Percentiles rank a stretch among this genome's conserved stretches.
Conservation (phyloP, 2,329 filamentous ascomycete species). For the Aspergillus nomiae region DNA sequence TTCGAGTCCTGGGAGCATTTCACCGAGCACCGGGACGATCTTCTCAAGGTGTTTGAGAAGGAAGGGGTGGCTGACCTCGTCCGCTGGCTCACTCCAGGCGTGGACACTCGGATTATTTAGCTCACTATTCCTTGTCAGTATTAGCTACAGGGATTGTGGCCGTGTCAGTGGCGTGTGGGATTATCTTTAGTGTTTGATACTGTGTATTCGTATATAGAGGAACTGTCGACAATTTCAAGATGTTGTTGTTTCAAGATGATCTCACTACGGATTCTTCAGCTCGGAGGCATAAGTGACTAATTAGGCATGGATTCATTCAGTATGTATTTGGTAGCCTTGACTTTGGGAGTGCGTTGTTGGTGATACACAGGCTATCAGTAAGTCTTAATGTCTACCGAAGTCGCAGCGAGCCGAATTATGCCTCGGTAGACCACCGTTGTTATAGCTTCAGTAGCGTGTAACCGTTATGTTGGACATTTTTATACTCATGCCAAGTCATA, state of each 20-base stretch:
- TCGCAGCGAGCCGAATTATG: too few relatives aligned
- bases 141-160: not conserved
- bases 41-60: not conserved
- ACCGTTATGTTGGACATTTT: too few relatives aligned
- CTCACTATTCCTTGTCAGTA: not conserved
- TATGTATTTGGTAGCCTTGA: too few relatives aligned
- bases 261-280: not conserved
- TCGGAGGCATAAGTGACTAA: not conserved
- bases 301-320: not conserved
- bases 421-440: too few relatives aligned
- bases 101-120: not conserved
- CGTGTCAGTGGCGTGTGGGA: not conserved
- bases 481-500: too few relatives aligned
- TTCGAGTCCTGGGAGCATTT: constrained; percentile 53
- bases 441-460: too few relatives aligned
- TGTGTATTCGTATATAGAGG: not conserved
- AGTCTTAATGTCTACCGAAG: too few relatives aligned
- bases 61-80: not conserved
- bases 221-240: not conserved
- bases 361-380: too few relatives aligned
- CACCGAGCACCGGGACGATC: constrained; percentile 34
- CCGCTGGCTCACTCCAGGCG: not conserved
- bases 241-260: not conserved
- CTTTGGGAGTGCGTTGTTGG: too few relatives aligned
- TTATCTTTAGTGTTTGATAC: not conserved